Base-by-base conservation (phyloP, 176 grass and related monocot species). In the Melocanna baccifera region DNA sequence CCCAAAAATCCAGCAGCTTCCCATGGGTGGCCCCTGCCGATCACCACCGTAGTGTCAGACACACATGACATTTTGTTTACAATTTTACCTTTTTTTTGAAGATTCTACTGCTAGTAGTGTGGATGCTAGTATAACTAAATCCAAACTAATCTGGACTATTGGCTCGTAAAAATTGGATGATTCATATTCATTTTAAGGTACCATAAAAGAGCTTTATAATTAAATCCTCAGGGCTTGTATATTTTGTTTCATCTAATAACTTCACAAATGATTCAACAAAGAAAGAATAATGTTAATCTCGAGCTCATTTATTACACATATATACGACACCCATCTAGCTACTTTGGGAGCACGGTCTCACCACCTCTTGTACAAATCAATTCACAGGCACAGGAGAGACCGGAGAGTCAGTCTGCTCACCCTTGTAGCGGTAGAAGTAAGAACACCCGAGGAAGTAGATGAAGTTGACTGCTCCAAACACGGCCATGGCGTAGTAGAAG, bases 351-450 rank as follows among this genome's bases (percentile, higher is more conserved):
- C 25, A 13, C 16, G 57, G 28, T 13, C 18, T 68, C 72, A 1
- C 12, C 56, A 1, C 22, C 7, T 16, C 11, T 9, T 45, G 16
- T 2, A 1, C 10, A 46, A n/a, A 34, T 62, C 34, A 36, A 4
- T 36, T 36, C 34, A 11, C 48, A 23, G 36, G 62, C 3, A 15
- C 73, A 58, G 4, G 23, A 6, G 15, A 45, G 34, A 36, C 34
- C 34, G 34, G 34, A 7, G 32, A 7, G 5, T 45, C 76, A 2
- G 26, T 7, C 69, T 57, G n/a, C 37, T 67, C 46, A 14, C 78
- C 86, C 64, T 92, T 92, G 73, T 92, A 92, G 5, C 53, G 78
- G 73, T 86, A 92, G 68, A 86, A 86, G 48, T 89, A 34, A 1
- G 86, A 52, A 47, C 90, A 89, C 1, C 80, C 37, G 23, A 89